Evolutionary conservation across 1,284 basidiomycete genomes (phyloP), one percentile per base, ranked within the genome.

Genomic region (Cutaneotrichosporon sp.): DNA sequence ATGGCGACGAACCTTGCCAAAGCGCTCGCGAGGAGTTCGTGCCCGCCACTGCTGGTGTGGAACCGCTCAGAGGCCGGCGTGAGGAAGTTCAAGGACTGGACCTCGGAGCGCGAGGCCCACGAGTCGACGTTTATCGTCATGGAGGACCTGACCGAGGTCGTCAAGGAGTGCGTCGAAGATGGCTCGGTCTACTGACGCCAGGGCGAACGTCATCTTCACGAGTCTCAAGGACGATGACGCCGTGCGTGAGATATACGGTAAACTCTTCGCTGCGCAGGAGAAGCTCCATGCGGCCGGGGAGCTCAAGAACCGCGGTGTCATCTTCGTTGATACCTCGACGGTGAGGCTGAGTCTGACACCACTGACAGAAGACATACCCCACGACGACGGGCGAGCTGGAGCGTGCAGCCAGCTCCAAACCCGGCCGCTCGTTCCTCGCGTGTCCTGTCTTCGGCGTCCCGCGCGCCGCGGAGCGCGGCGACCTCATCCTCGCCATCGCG

Each of bases 281-380:
- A 79, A 78, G 20, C 10, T 6, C 10, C 3, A 10, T 19, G 24
- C 24, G 22, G 29, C 25, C 32, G 33, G 27, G 24, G 41, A n/a
- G 7, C 25, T 20, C 19, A 46, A 19, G 39, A 32, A 32, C n/a
- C 45, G 25, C 24, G 38, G 35, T 24, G 88, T 84, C 71, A 87
- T 88, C 51, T 87, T 90, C 61, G 85, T 89, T 22, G 88, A 90
- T 63, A 87, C 84, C 14, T 84, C 83, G 71, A 90, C 88, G 5
- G 85, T 86, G 54, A 55, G 82, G 75, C 14, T 11, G 29, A 20
- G 6, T 34, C 27, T 24, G 32, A 20, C 17, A n/a, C 14, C 6
- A 12, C 43, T 46, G 7, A 47, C 41, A 0, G 1, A 65, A 86
- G 81, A 81, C 85, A 49, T 87, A 85, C 67, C 88, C 87, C 7